These are phyloP conservation scores for Candolleomyces aberdarensis DNA, from an alignment of 768 basidiomycete genomes.

Conservation along the genomic window DNA sequence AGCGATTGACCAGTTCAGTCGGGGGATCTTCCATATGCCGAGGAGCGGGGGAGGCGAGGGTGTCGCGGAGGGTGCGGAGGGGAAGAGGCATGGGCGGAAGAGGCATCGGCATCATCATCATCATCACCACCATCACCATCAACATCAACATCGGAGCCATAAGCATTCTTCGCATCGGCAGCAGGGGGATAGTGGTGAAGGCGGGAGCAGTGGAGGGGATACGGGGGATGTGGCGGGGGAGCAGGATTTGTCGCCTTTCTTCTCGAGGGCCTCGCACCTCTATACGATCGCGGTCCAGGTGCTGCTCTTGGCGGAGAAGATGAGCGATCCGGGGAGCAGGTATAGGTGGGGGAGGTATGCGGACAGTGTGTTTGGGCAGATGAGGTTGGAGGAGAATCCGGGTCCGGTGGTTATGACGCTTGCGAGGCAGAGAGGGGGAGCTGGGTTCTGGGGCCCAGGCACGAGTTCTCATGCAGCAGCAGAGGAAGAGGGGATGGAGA, in stretches of 20 bases:
- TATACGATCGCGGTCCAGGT: constrained; percentile 64
- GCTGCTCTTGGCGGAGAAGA: constrained; percentile 55
- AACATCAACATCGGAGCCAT: not conserved
- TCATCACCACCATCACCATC: not conserved
- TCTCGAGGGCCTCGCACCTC: constrained; percentile 57
- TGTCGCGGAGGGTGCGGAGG: not conserved
- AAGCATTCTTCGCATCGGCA: not conserved
- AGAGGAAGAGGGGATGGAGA: not conserved
- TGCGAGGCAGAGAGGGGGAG: constrained; percentile 43
- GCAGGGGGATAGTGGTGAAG: not conserved
- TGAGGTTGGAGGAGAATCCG: constrained; percentile 58
- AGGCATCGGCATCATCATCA: not conserved
- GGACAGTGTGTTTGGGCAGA: constrained; percentile 58
- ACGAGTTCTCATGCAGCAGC: no score
- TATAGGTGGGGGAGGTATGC: constrained; percentile 60
- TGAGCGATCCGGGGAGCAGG: constrained; percentile 42
- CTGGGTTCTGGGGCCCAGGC: constrained; percentile 32
- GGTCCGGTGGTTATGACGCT: constrained; percentile 48
- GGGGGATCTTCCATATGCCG: constrained; percentile 73
- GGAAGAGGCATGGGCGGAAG: not conserved
- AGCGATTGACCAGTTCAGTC: constrained; percentile 67
- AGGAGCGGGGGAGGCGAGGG: constrained; percentile 22
- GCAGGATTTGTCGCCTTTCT: constrained; percentile 19
- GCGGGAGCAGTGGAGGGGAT: not conserved
- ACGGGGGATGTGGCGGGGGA: not conserved